Base-by-base conservation (phyloP, 1,284 basidiomycete genomes). In the Mycosarcoma mackinlayi region DNA sequence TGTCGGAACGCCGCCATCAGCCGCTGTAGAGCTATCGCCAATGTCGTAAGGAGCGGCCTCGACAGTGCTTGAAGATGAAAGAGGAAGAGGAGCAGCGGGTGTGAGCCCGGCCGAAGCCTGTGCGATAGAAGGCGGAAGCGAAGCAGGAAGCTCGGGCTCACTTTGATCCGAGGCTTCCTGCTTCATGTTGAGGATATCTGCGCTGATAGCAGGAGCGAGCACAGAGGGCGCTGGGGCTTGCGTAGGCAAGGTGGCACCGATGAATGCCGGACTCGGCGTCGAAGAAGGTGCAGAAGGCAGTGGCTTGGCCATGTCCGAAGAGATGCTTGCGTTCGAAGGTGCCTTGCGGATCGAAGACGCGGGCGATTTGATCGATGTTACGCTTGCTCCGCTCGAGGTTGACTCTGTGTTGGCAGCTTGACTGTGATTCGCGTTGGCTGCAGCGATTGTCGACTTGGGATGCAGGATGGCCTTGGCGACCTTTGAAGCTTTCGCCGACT, bases 401-500 rank as follows among this genome's bases (percentile, higher is more conserved):
- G 62, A 40, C n/a, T 56, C 52, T 18, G 35, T 18, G 39, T 38
- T 55, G 37, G 51, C 38, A 7, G 25, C 28, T 6, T 40, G 46
- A 28, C 42, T 51, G 28, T 55, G 51, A n/a, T 35, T 55, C 5
- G 63, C 30, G 21, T 48, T 59, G 21, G 35, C 63, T 19, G 63
- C 52, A 39, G 63, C 63, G 14, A 66, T 42, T 2, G 63, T 60
- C 19, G 56, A 51, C 23, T 59, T 66, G 38, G 63, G 56, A 52
- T 66, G 63, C 19, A 66, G 37, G 33, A 66, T 60, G n/a, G 63
- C 63, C 31, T 66, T 66, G 31, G 63, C 63, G 21, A 52, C 56
- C 37, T 66, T 66, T n/a, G 63, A 54, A 40, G 63, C 52, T 33
- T 66, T 66, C 25, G 16, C 23, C 4, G 47, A 39, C 52, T 60